Evolutionary conservation across 352 stramenopile genomes (phyloP), one percentile per base, ranked within the genome.

Genomic region (Phytophthora capsici): DNA sequence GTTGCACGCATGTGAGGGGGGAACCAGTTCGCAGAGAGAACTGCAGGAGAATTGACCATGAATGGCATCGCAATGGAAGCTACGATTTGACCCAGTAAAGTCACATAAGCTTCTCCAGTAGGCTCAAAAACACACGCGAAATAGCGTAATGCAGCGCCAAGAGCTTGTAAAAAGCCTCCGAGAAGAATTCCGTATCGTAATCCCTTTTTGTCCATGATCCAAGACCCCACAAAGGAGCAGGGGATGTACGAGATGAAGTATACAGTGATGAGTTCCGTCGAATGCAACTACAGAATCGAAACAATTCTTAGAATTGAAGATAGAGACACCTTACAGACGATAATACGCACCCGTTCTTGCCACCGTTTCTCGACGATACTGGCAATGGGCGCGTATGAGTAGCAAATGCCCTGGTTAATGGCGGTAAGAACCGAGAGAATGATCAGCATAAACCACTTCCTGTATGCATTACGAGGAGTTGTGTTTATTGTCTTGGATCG

Each of bases 191-290:
- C 84, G 17, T 77, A 89, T 12, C 79, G 76, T 30, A 93, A 57
- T 0, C 84, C 84, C 51, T 87, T 84, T 57, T 89, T 84, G 72
- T 93, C 84, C 80, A 93, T 93, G 54, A 93, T 73, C 84, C 84
- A 91, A 14, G 84, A 93, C 3, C 84, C 82, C 20, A 93, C 14
- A 56, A 93, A 91, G 17, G 84, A 90, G 61, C 82, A 93, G 16
- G 84, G 84, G 44, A 93, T 91, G 64, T 93, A 93, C 36, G 80
- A 80, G 22, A 91, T 59, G 56, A 93, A 93, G 68, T 86, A 93
- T 45, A 93, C 82, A 4, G 82, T 93, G 60, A 93, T 89, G 9
- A 93, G 66, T 55, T 89, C 82, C 1, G 80, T 90, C 25, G 82
- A 91, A 66, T 89, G 80, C 36, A 89, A 49, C 80, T 89, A 23